Evolutionary conservation across 192 early-diverging fungal genomes (phyloP).

Genomic region (Diversispora epigaea): DNA sequence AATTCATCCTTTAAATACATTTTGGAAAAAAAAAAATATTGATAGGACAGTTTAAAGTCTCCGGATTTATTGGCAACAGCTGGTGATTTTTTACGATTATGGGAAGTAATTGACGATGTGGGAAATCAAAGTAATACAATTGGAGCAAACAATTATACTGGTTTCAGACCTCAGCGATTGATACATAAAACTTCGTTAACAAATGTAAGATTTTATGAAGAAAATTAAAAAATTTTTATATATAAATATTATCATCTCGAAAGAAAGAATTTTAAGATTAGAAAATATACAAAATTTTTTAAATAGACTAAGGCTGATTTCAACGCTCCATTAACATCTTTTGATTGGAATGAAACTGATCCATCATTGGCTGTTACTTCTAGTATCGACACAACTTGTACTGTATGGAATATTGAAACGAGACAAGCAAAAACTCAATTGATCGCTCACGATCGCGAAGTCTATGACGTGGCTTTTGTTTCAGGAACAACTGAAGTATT

Average conservation of each 20-base stretch:
- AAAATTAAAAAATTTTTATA: background rate
- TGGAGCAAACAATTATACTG: constrained; percentile 35
- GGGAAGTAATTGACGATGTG: constrained; percentile 72
- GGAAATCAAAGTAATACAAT: constrained; percentile 40
- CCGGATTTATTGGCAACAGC: constrained; percentile 85
- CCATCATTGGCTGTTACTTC: constrained; percentile 85
- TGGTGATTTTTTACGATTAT: constrained; percentile 85
- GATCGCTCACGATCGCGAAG: constrained; percentile 98
- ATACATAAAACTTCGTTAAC: constrained; percentile 53
- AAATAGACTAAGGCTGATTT: constrained; percentile 67
- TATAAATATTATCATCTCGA: background rate
- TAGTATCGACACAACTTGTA: constrained; percentile 99
- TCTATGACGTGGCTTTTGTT: constrained; percentile 97
- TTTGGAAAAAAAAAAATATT: no score
- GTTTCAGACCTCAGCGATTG: constrained; percentile 40
- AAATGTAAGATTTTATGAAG: constrained; percentile 67
- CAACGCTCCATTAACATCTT: constrained; percentile 88
- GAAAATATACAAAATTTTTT: background rate
- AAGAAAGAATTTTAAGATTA: background rate
- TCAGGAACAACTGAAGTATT: constrained; percentile 82
- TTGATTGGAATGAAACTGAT: constrained; percentile 96
- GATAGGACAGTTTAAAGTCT: constrained; percentile 37
- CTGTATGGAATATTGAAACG: constrained; percentile 97
- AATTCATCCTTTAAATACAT: background rate
- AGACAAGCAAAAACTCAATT: constrained; percentile 97